phyloP scores from a whole-genome alignment of 2,329 filamentous ascomycete genomes.

The Xylariales sp. region DNA sequence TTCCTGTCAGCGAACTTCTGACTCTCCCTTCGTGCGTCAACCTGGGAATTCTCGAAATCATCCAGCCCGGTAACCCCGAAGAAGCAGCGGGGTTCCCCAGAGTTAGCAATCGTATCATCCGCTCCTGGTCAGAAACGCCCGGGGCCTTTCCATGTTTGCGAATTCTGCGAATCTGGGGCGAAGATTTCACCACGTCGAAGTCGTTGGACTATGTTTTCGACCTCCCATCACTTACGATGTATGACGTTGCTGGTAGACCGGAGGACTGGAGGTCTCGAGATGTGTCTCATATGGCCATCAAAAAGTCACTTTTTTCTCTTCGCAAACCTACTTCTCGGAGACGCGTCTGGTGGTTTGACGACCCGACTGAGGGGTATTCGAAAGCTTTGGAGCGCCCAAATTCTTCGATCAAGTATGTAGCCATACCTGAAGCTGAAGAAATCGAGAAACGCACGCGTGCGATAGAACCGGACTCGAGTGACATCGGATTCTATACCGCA shows the following conservation, averaged over 20 bases:
- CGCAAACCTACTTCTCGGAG: too few species aligned
- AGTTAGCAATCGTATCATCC: conserved; percentile 40
- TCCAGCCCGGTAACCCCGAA: conserved; percentile 29
- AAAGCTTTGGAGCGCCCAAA: not conserved
- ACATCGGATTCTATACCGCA: too few species aligned
- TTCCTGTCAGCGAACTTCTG: conserved; percentile 32
- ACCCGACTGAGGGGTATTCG: not conserved
- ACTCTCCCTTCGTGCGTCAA: conserved; percentile 37
- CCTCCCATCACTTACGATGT: conserved; percentile 41
- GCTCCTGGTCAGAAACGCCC: conserved; percentile 37
- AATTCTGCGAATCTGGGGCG: conserved; percentile 40
- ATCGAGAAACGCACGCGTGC: too few species aligned
- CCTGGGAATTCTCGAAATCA: conserved; percentile 42
- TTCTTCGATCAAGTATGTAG: too few species aligned
- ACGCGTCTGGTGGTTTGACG: too few species aligned
- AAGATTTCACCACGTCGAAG: conserved; percentile 30
- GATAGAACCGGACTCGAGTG: too few species aligned
- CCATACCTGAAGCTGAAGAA: too few species aligned
- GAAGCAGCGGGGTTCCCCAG: conserved; percentile 25
- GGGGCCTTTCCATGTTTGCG: conserved; percentile 42
- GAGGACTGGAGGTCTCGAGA: conserved; percentile 28
- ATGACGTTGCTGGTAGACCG: conserved; percentile 33
- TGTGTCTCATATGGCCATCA: too few species aligned
- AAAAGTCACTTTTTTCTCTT: too few species aligned
- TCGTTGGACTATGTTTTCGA: conserved; percentile 35